Conservation (phyloP, 192 early-diverging fungal species). For the Coemansia sp. region DNA sequence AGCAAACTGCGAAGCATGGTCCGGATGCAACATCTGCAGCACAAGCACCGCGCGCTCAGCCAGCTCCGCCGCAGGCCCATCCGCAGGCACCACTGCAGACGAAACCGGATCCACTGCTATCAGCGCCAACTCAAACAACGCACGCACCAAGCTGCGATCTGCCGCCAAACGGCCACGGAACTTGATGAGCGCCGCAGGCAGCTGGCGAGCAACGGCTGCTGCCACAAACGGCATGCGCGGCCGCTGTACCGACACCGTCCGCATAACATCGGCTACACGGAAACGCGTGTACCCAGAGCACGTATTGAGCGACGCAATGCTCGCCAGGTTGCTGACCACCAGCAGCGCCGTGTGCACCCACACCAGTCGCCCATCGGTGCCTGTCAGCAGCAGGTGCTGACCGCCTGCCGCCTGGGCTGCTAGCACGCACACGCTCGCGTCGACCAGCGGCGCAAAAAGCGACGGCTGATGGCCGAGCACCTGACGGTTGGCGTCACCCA, state of each 20-base stretch:
- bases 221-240: slow-evolving; percentile 33
- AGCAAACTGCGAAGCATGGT: slow-evolving; percentile 39
- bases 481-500: slow-evolving; percentile 21
- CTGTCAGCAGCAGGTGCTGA: slow-evolving; percentile 2
- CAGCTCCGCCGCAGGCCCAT: slow-evolving; percentile 37
- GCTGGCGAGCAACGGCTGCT: slow-evolving; percentile 16
- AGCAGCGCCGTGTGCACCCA: slow-evolving; percentile 46
- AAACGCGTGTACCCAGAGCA: slow-evolving; percentile 29
- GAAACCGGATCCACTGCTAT: slow-evolving; percentile 3
- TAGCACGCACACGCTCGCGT: slow-evolving; percentile 29
- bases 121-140: slow-evolving; percentile 37
- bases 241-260: slow-evolving; percentile 2
- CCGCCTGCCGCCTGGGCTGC: slow-evolving; percentile 25
- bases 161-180: slow-evolving; percentile 25
- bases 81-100: slow-evolving; percentile 7
- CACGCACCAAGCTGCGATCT: slow-evolving; percentile 23
- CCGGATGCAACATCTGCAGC: slow-evolving; percentile 42
- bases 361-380: slow-evolving; percentile 31
- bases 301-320: slow-evolving; percentile 28
- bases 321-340: slow-evolving; percentile 36
- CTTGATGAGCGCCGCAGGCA: slow-evolving; percentile 15
- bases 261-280: slow-evolving; percentile 8
- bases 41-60: slow-evolving; percentile 47
- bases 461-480: slow-evolving; percentile 8
- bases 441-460: slow-evolving; percentile 15